Percentiles rank a stretch among this genome's conserved stretches.
These are phyloP conservation scores for Eucalyptus viminalis DNA, from an alignment of 345 rosid genomes.

Conservation along the genomic window DNA sequence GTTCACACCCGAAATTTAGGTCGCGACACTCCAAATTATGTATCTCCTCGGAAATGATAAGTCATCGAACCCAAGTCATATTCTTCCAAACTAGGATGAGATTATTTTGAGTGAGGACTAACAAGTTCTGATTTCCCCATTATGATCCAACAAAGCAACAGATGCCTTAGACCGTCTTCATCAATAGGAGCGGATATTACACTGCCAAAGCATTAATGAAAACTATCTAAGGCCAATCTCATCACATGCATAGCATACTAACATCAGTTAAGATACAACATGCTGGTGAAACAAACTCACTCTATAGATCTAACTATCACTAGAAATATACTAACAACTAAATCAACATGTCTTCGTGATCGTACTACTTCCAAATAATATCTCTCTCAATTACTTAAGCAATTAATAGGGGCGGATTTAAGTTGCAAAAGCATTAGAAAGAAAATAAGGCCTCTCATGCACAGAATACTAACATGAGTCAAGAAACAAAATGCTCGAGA, in stretches of 20 bases:
- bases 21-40: conserved; percentile 19
- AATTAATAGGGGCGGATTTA: neutral
- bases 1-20: too few species aligned
- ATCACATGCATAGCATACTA: neutral
- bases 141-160: conserved; percentile 68
- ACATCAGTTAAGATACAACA: neutral
- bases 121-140: conserved; percentile 64
- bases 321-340: neutral
- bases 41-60: conserved; percentile 40
- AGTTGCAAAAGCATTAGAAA: neutral
- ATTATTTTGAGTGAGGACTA: conserved; percentile 38
- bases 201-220: conserved; percentile 8
- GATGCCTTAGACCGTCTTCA: conserved; percentile 47
- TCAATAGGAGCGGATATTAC: conserved; percentile 28
- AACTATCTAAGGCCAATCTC: neutral
- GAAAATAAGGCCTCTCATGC: neutral
- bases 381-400: neutral
- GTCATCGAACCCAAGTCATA: conserved; percentile 61
- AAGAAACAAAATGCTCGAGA: neutral
- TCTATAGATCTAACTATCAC: neutral
- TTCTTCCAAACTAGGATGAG: conserved; percentile 46
- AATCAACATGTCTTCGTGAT: neutral
- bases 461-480: neutral
- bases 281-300: neutral
- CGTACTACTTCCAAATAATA: neutral